Evolutionary conservation across 2,329 filamentous ascomycete species (phyloP), one percentile per base, ranked within the genome.

Genomic region (Cercospora sesami): DNA sequence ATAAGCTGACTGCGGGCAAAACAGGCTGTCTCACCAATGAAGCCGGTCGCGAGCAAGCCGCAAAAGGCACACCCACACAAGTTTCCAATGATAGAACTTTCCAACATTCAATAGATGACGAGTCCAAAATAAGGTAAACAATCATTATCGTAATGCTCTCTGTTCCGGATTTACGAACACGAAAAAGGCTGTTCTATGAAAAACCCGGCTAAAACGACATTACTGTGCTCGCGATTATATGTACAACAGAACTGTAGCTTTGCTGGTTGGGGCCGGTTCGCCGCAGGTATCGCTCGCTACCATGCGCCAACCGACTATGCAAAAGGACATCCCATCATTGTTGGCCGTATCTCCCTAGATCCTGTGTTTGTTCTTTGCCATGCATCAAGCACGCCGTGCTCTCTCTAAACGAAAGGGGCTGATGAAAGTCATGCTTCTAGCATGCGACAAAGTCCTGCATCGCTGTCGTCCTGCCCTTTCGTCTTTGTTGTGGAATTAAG

Each of bases 231-330:
- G 31, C 31, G 39, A 62, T 62, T 51, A 62, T 62, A 48, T 59
- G 55, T 62, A 62, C 60, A 62, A 62, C 60, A 62, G 60, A 51
- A 62, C 39, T 62, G 60, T 62, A 62, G 55, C 55, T 53, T 53
- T 53, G 48, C 48, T 53, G 48, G 48, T 53, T 53, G 21, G 23
- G 45, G 23, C 14, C 48, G 14, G 5, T 53, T 16, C 23, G 42
- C 21, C 42, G 36, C 36, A 48, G 10, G 42, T 48, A 48, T 48
- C 42, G 42, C 42, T 48, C 42, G 16, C 42, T 53, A 39, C 12
- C 48, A 53, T 53, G 36, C 14, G 55, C 55, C 55, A 59, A 31
- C 55, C 28, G 28, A 2, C 55, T 33, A 28, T 36, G 26, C 55
- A 59, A 33, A 36, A 36, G 60, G 39, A 62, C 60, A 62, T 62